These are phyloP conservation scores for Suhomyces terraborum DNA, from an alignment of 1,139 yeast genomes.

Conservation along the genomic window DNA sequence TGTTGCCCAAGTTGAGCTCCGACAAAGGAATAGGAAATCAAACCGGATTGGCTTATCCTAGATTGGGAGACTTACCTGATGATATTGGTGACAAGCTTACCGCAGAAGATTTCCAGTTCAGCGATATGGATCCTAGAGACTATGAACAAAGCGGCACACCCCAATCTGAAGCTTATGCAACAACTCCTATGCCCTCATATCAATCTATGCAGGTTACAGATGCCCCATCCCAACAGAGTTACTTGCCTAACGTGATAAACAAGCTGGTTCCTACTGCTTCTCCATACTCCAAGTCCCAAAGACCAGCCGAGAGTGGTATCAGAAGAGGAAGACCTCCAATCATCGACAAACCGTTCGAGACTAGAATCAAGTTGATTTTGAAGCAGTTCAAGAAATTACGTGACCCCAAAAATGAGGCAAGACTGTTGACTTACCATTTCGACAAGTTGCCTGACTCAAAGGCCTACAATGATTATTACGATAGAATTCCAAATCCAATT, in stretches of 20 bases:
- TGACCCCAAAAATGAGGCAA: constrained; percentile 50
- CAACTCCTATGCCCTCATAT: constrained; percentile 10
- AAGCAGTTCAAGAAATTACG: constrained; percentile 77
- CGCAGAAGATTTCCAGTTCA: constrained; percentile 16
- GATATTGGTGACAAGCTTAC: constrained; percentile 34
- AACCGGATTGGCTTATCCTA: constrained; percentile 59
- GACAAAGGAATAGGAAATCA: constrained; percentile 46
- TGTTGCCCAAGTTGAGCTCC: constrained; percentile 54
- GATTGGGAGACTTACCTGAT: constrained; percentile 73
- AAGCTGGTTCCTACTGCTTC: constrained; percentile 12
- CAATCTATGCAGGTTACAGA: constrained; percentile 8
- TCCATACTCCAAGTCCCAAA: constrained; percentile 14
- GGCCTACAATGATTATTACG: constrained; percentile 67
- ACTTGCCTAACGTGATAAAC: constrained; percentile 4
- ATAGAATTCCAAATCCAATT: constrained; percentile 66
- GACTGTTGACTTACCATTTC: constrained; percentile 58
- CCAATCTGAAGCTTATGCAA: constrained; percentile 12
- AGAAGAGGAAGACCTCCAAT: constrained; percentile 95
- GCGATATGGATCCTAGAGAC: constrained; percentile 11
- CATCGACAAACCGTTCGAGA: constrained; percentile 92
- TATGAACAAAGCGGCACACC: constrained; percentile 14
- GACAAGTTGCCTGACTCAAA: constrained; percentile 81
- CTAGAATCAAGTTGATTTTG: constrained; percentile 82
- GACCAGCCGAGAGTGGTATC: constrained; percentile 55
- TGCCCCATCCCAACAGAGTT: constrained; percentile 1